These are phyloP conservation scores for Wickerhamomyces chaumierensis DNA, from an alignment of 805 yeast genomes.

Conservation along the genomic window DNA sequence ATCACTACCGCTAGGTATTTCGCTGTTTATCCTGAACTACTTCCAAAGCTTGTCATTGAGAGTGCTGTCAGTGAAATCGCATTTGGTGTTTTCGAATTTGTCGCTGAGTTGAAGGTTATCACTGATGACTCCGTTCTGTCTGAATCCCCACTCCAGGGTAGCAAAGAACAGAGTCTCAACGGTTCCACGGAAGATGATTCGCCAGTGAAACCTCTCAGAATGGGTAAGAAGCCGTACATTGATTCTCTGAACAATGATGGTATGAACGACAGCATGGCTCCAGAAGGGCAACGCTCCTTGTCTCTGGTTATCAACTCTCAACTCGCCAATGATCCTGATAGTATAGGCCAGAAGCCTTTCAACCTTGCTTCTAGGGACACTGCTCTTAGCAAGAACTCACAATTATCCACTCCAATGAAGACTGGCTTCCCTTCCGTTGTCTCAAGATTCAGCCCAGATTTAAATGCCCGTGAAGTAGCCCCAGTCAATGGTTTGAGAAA, in stretches of 20 bases:
- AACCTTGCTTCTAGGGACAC: slow-evolving; percentile 1
- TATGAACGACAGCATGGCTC: neutral
- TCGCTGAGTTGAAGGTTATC: slow-evolving; percentile 40
- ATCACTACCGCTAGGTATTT: slow-evolving; percentile 71
- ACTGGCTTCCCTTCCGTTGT: slow-evolving; percentile 8
- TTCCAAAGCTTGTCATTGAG: slow-evolving; percentile 64
- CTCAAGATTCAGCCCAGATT: slow-evolving; percentile 11
- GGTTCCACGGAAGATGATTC: slow-evolving; percentile 17
- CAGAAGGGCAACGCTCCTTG: slow-evolving; percentile 10
- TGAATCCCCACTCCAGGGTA: neutral
- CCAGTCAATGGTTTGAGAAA: slow-evolving; percentile 13
- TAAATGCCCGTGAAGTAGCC: slow-evolving; percentile 1
- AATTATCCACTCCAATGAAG: slow-evolving; percentile 4
- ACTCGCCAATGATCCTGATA: slow-evolving; percentile 5
- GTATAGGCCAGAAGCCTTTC: slow-evolving; percentile 2
- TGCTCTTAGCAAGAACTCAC: neutral
- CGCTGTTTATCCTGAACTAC: slow-evolving; percentile 46
- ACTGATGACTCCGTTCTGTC: slow-evolving; percentile 1
- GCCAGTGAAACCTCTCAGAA: slow-evolving; percentile 59
- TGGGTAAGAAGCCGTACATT: slow-evolving; percentile 40
- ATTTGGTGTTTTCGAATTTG: slow-evolving; percentile 50
- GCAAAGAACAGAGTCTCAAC: neutral
- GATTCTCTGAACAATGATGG: slow-evolving; percentile 7
- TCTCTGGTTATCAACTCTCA: slow-evolving; percentile 12
- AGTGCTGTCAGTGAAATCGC: slow-evolving; percentile 68